Percentiles rank a stretch among this genome's conserved stretches.
Evolutionary conservation across 345 rosid genomes (phyloP).

Genomic region (Xanthoceras sorbifolium): DNA sequence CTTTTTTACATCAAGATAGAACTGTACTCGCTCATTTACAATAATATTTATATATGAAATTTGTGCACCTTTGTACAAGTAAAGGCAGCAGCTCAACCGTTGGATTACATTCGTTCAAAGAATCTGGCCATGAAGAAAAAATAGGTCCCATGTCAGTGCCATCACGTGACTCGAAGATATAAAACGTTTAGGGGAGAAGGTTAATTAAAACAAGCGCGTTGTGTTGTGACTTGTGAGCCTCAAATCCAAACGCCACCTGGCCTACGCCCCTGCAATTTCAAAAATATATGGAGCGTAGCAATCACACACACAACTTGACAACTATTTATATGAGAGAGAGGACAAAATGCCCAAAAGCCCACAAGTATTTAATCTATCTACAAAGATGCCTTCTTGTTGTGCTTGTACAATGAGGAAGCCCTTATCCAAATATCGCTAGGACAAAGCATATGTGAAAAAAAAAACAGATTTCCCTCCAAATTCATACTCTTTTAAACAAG

Average conservation of each 20-base stretch:
- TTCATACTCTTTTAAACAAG: constrained; percentile 7
- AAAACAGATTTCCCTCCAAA: constrained; percentile 26
- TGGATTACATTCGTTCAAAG: neutral
- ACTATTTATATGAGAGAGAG: neutral
- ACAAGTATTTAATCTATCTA: constrained; percentile 5
- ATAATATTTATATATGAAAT: neutral
- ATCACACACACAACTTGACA: constrained; percentile 19
- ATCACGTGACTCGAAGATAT: neutral
- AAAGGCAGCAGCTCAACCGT: neutral
- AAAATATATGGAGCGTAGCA: constrained; percentile 13
- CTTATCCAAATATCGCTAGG: neutral
- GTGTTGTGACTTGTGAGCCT: neutral
- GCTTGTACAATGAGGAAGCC: neutral
- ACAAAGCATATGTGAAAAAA: neutral
- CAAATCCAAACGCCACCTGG: constrained; percentile 9
- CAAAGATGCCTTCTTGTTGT: neutral
- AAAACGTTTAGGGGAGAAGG: neutral
- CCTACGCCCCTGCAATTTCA: neutral
- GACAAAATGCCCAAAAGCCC: neutral
- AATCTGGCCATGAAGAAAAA: neutral
- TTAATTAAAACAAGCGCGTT: neutral
- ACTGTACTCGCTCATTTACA: neutral
- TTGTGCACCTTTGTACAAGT: neutral
- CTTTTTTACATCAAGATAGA: neutral
- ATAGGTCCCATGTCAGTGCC: neutral